These are phyloP conservation scores for Leishmania lainsoni DNA, from an alignment of 208 protist genomes.

Conservation along the genomic window DNA sequence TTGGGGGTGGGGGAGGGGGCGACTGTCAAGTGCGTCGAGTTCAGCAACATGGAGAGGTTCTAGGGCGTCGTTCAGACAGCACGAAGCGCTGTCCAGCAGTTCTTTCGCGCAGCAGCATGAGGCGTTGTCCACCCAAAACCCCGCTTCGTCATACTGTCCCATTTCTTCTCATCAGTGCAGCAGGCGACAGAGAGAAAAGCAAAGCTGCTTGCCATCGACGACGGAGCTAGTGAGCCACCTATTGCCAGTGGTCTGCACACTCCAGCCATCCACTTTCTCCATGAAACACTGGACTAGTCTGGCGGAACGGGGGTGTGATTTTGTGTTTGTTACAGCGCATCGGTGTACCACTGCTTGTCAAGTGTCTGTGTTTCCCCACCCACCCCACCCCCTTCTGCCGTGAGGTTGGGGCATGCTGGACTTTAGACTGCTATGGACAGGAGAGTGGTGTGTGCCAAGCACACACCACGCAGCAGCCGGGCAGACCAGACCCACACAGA, in stretches of 20 bases:
- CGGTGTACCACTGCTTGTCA: not conserved
- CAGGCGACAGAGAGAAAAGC: not conserved
- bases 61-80: constrained; percentile 1
- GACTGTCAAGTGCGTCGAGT: constrained; percentile 43
- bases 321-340: not conserved
- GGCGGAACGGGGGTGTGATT: not conserved
- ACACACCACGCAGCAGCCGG: not conserved
- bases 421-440: not conserved
- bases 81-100: not conserved
- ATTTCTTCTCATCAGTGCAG: not conserved
- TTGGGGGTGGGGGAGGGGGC: constrained; percentile 30
- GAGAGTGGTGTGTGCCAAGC: not conserved
- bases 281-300: not conserved
- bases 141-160: not conserved
- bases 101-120: not conserved
- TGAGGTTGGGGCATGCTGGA: not conserved
- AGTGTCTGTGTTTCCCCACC: not conserved
- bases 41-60: not conserved
- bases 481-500: not conserved
- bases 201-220: not conserved
- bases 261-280: not conserved
- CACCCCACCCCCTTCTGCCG: not conserved
- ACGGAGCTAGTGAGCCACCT: not conserved
- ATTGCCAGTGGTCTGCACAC: not conserved
- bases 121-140: not conserved